These are phyloP conservation scores for Clarireedia homoeocarpa DNA, from an alignment of 2,329 filamentous ascomycete species.

Conservation along the genomic window DNA sequence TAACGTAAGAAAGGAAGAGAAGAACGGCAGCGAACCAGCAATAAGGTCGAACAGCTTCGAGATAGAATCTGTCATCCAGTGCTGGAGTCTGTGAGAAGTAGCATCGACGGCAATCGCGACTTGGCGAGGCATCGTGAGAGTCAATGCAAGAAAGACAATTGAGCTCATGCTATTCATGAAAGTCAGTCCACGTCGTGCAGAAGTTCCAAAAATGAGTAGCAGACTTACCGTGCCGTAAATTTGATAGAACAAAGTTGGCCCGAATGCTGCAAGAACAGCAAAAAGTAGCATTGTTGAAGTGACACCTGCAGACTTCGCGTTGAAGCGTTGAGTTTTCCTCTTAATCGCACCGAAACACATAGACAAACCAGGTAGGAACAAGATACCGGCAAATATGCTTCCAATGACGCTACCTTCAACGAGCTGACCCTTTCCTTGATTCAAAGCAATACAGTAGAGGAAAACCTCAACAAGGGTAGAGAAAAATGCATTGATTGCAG, in stretches of 20 bases:
- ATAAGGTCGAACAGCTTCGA: slow-evolving; percentile 85
- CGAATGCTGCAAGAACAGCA: slow-evolving; percentile 89
- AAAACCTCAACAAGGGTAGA: slow-evolving; percentile 97
- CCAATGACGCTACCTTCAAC: slow-evolving; percentile 97
- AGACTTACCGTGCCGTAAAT: slow-evolving; percentile 79
- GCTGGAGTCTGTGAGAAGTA: slow-evolving; percentile 87
- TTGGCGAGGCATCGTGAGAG: slow-evolving; percentile 30
- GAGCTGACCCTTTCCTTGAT: slow-evolving; percentile 83
- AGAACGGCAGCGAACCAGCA: slow-evolving; percentile 81
- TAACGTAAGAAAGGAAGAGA: slow-evolving; percentile 86
- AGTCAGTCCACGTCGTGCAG: slow-evolving; percentile 29
- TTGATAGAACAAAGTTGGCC: slow-evolving; percentile 94
- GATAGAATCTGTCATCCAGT: slow-evolving; percentile 79
- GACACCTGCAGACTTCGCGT: slow-evolving; percentile 89
- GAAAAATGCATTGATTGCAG: slow-evolving; percentile 96
- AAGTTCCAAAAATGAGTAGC: background rate
- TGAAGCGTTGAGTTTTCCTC: slow-evolving; percentile 97
- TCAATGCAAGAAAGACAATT: slow-evolving; percentile 66
- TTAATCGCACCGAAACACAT: slow-evolving; percentile 99
- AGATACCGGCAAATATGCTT: slow-evolving; percentile 93
- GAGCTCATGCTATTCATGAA: slow-evolving; percentile 64
- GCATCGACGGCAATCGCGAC: slow-evolving; percentile 79
- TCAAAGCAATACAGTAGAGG: slow-evolving; percentile 89
- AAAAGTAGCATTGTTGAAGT: slow-evolving; percentile 98
- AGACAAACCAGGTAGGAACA: slow-evolving; percentile 88